Base-by-base conservation (phyloP, 257 asterid species). In the Vinca minor region DNA sequence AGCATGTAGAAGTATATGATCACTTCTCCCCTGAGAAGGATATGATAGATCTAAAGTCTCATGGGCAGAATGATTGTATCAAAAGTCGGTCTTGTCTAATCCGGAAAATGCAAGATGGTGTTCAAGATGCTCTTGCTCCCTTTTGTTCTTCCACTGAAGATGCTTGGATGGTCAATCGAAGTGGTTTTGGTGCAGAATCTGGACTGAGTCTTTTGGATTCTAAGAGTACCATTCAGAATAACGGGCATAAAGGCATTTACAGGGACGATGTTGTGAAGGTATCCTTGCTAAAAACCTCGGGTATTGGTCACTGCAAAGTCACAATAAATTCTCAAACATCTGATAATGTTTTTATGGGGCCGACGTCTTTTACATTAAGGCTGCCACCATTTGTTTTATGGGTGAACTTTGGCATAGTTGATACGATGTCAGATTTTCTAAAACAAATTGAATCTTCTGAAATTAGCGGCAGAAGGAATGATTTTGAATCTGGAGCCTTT, bases 311-410 rank as follows among this genome's bases (percentile, higher is more conserved):
- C 54, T 86, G 85, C 75, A 82, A 78, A 79, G 84, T 81, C 77
- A 74, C 73, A 64, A 53, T 83, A 58, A 79, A 65, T 59, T 78
- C 76, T 50, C 80, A 74, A 65, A 69, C 86, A 67, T 81, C 89
- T 68, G 88, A 75, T 56, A 72, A 77, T 76, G 76, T 78, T 15
- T 60, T 64, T 62, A 69, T 55, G 81, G 87, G 90, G 47, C 86
- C 84, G 62, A 73, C 80, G 54, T 87, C 84, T 68, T 79, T 89
- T 77, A 80, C 92, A 57, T 70, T 93, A 59, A 82, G 78, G 79
- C 73, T 89, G 64, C 94, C 97, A 44, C 87, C 82, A 66, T 80
- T 83, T 70, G 76, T 87, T 76, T 84, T 81, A 70, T 89, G 96
- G 96, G 80, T 82, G 62, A 77, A 87, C 79, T 73, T 87, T 70